phyloP scores from a whole-genome alignment of 1,284 basidiomycete species.

The Xerocomus nothofagi region DNA sequence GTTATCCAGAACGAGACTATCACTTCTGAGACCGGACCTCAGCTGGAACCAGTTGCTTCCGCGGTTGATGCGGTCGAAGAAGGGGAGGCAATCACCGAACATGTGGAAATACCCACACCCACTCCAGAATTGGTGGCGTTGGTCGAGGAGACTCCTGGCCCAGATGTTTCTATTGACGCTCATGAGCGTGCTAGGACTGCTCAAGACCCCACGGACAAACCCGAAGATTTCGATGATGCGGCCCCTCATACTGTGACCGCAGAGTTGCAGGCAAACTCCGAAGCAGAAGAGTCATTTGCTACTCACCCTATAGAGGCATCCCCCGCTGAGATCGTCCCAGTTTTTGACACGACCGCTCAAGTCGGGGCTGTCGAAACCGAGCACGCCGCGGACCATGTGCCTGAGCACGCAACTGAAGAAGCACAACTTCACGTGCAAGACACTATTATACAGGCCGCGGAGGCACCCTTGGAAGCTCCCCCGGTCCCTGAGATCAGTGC shows the following conservation, averaged over 20 bases:
- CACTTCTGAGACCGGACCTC: slow-evolving; percentile 17
- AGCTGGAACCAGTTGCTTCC: slow-evolving; percentile 8
- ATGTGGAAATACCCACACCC: slow-evolving; percentile 23
- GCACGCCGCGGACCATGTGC: slow-evolving; percentile 5
- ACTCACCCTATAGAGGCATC: background rate
- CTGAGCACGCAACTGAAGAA: slow-evolving; percentile 2
- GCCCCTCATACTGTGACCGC: slow-evolving; percentile 5
- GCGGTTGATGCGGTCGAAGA: slow-evolving; percentile 15
- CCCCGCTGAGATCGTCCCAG: background rate
- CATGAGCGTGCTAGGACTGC: slow-evolving; percentile 2
- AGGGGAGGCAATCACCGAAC: slow-evolving; percentile 11
- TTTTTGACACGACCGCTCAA: background rate
- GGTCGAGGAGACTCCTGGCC: slow-evolving; percentile 41
- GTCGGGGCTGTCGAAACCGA: slow-evolving; percentile 4
- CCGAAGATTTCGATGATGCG: background rate
- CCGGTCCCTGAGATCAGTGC: background rate
- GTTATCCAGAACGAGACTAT: slow-evolving; percentile 1
- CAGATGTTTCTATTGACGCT: slow-evolving; percentile 35
- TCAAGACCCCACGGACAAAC: slow-evolving; percentile 2
- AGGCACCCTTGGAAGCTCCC: background rate
- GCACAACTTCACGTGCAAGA: slow-evolving; percentile 1
- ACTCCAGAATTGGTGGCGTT: slow-evolving; percentile 38
- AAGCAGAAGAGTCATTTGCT: background rate
- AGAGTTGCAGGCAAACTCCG: slow-evolving; percentile 4
- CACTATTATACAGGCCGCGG: background rate